These are phyloP conservation scores for Cinnamomum chago DNA, from an alignment of 164 flowering plant genomes.

Conservation along the genomic window DNA sequence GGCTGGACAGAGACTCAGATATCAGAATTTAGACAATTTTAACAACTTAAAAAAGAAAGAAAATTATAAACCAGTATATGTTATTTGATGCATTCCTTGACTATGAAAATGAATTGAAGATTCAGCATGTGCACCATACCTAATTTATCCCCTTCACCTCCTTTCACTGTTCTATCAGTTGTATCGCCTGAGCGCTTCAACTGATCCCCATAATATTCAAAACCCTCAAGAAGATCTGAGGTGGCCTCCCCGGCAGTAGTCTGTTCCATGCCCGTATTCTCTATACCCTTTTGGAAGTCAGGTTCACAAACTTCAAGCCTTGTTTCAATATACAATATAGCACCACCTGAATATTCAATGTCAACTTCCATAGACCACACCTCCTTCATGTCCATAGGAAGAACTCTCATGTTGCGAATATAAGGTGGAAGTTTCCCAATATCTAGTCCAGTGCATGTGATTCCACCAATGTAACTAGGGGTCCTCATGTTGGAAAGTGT, in stretches of 20 bases:
- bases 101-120: conserved; percentile 1
- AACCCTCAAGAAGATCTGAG: conserved; percentile 71
- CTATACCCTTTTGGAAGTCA: conserved; percentile 46
- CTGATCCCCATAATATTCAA: conserved; percentile 57
- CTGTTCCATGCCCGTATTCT: conserved; percentile 34
- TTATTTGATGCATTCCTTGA: not conserved
- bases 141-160: conserved; percentile 35
- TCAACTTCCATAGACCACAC: conserved; percentile 84
- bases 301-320: conserved; percentile 77
- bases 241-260: conserved; percentile 43
- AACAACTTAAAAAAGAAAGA: not conserved
- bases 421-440: conserved; percentile 79
- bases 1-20: not conserved
- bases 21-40: not conserved
- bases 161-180: conserved; percentile 24
- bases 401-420: conserved; percentile 71
- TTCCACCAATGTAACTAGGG: conserved; percentile 77
- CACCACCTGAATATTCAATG: conserved; percentile 79
- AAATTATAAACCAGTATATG: not conserved
- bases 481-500: conserved; percentile 71
- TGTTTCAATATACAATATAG: conserved; percentile 61
- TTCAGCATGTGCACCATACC: conserved; percentile 30
- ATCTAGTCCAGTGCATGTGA: conserved; percentile 57
- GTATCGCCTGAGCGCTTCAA: conserved; percentile 43
- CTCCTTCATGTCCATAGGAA: conserved; percentile 79